These are phyloP conservation scores for Aphanocladium album DNA, from an alignment of 2,329 filamentous ascomycete genomes.

Conservation along the genomic window DNA sequence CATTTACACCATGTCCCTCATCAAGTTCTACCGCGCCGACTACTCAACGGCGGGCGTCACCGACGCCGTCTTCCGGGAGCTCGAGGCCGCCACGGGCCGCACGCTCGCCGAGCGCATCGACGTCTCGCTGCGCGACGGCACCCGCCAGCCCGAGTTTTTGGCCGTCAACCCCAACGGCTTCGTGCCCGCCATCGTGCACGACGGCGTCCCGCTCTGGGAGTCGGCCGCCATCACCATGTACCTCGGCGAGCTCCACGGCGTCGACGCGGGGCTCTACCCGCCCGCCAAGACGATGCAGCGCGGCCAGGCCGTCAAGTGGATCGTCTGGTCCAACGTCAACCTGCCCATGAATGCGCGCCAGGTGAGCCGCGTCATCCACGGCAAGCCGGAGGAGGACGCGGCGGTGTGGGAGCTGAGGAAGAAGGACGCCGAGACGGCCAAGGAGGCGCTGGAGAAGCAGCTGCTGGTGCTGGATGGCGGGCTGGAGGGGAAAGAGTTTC, in stretches of 20 bases:
- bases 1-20: constrained; percentile 13
- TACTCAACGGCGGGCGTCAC: constrained; percentile 12
- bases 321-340: constrained; percentile 10
- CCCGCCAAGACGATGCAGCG: background rate
- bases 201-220: constrained; percentile 10
- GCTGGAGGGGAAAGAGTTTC: background rate
- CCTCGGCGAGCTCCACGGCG: constrained; percentile 8
- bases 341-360: background rate
- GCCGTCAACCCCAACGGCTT: constrained; percentile 15
- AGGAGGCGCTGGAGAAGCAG: background rate
- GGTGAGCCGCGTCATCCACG: background rate
- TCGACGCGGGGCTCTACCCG: background rate
- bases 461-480: background rate
- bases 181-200: constrained; percentile 11
- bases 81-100: constrained; percentile 7
- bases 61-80: constrained; percentile 12
- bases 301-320: constrained; percentile 14
- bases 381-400: background rate
- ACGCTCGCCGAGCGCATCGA: constrained; percentile 7
- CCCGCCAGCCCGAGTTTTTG: constrained; percentile 1
- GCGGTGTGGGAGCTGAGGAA: background rate
- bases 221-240: constrained; percentile 15
- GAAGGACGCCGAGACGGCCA: background rate
- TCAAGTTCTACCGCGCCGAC: constrained; percentile 13
- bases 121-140: background rate